These are phyloP conservation scores for Aspergillus pseudoviridinutans DNA, from an alignment of 2,329 filamentous ascomycete genomes.

Conservation along the genomic window DNA sequence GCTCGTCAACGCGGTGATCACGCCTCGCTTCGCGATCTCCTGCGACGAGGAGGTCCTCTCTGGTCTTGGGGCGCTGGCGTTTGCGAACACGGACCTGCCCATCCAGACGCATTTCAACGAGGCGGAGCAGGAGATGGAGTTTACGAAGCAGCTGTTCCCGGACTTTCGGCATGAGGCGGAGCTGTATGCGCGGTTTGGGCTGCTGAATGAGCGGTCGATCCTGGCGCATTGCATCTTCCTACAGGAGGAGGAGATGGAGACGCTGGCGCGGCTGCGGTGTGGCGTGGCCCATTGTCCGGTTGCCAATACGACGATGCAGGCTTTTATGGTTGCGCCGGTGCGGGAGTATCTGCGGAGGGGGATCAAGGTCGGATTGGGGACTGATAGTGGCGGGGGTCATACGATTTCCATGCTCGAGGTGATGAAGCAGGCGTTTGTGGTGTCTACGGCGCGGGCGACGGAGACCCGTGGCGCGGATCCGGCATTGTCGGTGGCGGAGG, in stretches of 20 bases:
- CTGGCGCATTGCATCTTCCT: constrained; percentile 66
- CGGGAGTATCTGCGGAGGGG: constrained; percentile 54
- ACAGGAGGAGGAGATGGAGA: constrained; percentile 52
- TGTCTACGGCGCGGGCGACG: constrained; percentile 36
- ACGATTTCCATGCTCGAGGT: constrained; percentile 51
- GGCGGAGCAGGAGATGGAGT: constrained; percentile 56
- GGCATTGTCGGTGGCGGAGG: constrained; percentile 48
- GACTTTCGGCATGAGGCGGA: constrained; percentile 55
- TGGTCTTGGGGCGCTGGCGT: constrained; percentile 54
- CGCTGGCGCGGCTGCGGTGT: constrained; percentile 47
- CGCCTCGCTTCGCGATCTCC: constrained; percentile 59
- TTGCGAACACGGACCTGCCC: constrained; percentile 46
- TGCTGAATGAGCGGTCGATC: constrained; percentile 55
- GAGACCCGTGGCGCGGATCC: constrained; percentile 38
- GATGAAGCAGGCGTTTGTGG: constrained; percentile 52
- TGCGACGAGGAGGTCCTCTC: constrained; percentile 53
- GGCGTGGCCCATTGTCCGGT: constrained; percentile 63
- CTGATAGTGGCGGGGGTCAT: constrained; percentile 62
- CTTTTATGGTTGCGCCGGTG: constrained; percentile 57
- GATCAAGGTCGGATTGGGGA: constrained; percentile 64
- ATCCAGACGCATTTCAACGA: constrained; percentile 69
- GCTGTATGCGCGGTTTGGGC: constrained; percentile 53
- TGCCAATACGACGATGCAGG: constrained; percentile 58
- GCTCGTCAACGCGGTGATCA: constrained; percentile 51
- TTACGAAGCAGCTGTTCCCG: constrained; percentile 55